Base-by-base conservation (phyloP, 495 filamentous ascomycete species). In the Xanthoparmelia taractica region DNA sequence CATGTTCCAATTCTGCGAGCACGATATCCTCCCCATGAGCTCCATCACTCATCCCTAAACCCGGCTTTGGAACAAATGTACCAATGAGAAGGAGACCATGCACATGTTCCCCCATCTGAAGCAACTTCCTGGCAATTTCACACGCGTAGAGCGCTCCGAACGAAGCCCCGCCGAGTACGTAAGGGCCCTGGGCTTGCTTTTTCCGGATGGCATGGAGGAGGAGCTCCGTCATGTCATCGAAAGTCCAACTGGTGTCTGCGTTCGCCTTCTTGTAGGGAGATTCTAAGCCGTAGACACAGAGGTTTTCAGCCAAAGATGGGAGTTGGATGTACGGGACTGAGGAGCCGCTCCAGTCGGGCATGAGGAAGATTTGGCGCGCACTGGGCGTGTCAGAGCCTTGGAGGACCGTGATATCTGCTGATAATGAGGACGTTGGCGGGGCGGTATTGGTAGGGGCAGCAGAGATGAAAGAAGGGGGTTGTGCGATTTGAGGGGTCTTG, bases 331-430 rank as follows among this genome's bases (percentile, higher is more conserved):
- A 63, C 10, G 60, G 34, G 33, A 50, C 48, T 34, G 60, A 25
- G 23, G 60, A 63, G 60, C 60, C 60, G 31, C 40, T 38, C 45
- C 60, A 52, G 60, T 63, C 60, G 37, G 60, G 45, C 60, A 63
- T 54, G 25, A 63, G 60, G 48, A 63, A 63, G 15, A 63, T 40
- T 37, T 31, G 27, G 15, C 34, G 60, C 34, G 45, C 48, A 12
- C 33, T 56, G 50, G 60, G 37, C 45, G 45, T 50, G n/a, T 45
- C 45, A 31, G 45, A 37, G 40, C 50, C 60, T 63, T 55, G 60
- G 34, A 63, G 45, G 38, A 60, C 58, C 38, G 58, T 47, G 58
- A 60, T 60, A 43, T 45, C 37, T 29, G 58, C 58, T 60, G 25
- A 41, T 29, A 43, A 25, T 18, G 36, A 33, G 34, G 58, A 43